Base-by-base conservation (phyloP, 2,329 filamentous ascomycete genomes). In the Ophiosphaerella herpotricha region DNA sequence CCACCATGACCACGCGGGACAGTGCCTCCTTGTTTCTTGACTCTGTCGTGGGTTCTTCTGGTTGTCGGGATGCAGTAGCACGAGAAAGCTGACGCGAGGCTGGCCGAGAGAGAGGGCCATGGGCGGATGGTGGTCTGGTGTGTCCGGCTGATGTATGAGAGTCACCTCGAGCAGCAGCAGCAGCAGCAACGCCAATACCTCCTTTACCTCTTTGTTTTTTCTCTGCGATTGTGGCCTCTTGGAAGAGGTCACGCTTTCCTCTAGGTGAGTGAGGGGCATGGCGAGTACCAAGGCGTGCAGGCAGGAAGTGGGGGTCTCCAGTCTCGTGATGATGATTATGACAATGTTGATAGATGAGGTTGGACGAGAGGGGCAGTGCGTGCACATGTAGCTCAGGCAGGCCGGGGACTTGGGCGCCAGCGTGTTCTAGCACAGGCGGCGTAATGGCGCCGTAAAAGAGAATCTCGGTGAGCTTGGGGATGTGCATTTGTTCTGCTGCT, bases 1-100 rank as follows among this genome's bases (percentile, higher is more conserved):
- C 79, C 5, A 79, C 76, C 76, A 82, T 78, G 21, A 81, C 75
- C 4, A 80, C 69, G n/a, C 76, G 72, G 0, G 77, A 77, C 3
- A 82, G 66, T 2, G 74, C 63, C n/a, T 79, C 77, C 51, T 80
- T 81, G 61, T 82, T 82, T n/a, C 69, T 58, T 3, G 65, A 65
- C 43, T 76, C 73, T 2, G 63, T 68, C 0, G 66, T 69, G 2
- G 68, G 65, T 23, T 73, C 70, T 41, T 70, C 67, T 1, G 66
- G 52, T 8, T 66, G 61, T 3, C 57, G 39, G 2, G 67, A 52
- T 5, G 70, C 50, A 5, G 67, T 73, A n/a, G 63, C 62, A 4
- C 66, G 58, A 11, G 69, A 71, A 1, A 66, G 47, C 9, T 54
- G 61, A 5, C 63, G 64, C 1, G 64, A 65, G 1, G 48, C 45